Conservation (phyloP, 2,329 filamentous ascomycete species). For the Penicillium occitanis region DNA sequence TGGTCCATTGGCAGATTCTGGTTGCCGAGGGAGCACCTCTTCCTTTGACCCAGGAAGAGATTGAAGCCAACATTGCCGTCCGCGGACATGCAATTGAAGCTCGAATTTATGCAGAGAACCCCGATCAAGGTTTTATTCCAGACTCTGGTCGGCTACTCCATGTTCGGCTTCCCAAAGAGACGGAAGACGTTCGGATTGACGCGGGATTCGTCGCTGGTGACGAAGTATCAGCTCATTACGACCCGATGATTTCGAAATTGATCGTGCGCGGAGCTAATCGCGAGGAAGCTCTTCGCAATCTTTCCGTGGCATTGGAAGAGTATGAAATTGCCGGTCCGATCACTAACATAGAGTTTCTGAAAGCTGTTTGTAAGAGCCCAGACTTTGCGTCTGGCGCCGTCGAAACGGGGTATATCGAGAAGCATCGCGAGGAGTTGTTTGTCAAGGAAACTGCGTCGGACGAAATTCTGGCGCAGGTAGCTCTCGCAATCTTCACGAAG, state of each 20-base stretch:
- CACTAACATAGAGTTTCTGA: constrained; percentile 97
- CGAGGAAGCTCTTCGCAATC: constrained; percentile 76
- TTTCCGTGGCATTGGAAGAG: constrained; percentile 74
- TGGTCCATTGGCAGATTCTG: constrained; percentile 94
- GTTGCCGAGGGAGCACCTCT: constrained; percentile 72
- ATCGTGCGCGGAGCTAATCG: constrained; percentile 82
- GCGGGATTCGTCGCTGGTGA: constrained; percentile 90
- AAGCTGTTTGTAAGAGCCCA: constrained; percentile 75
- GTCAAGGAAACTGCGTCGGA: constrained; percentile 58
- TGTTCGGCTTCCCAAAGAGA: constrained; percentile 68
- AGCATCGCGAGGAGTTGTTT: constrained; percentile 79
- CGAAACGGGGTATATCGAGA: constrained; percentile 94
- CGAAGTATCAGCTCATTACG: constrained; percentile 90
- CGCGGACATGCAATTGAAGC: constrained; percentile 91
- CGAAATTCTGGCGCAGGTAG: constrained; percentile 83
- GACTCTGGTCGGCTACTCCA: constrained; percentile 88
- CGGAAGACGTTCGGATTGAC: constrained; percentile 80
- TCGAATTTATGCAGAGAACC: constrained; percentile 94
- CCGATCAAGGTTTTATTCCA: constrained; percentile 85
- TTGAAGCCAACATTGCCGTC: constrained; percentile 67
- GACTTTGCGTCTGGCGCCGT: constrained; percentile 85
- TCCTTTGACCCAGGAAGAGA: constrained; percentile 64
- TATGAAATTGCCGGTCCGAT: constrained; percentile 92
- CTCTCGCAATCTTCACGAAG: constrained; percentile 67
- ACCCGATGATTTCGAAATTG: constrained; percentile 98